Base-by-base conservation (phyloP, 768 basidiomycete species). In the Amanita phalloides region DNA sequence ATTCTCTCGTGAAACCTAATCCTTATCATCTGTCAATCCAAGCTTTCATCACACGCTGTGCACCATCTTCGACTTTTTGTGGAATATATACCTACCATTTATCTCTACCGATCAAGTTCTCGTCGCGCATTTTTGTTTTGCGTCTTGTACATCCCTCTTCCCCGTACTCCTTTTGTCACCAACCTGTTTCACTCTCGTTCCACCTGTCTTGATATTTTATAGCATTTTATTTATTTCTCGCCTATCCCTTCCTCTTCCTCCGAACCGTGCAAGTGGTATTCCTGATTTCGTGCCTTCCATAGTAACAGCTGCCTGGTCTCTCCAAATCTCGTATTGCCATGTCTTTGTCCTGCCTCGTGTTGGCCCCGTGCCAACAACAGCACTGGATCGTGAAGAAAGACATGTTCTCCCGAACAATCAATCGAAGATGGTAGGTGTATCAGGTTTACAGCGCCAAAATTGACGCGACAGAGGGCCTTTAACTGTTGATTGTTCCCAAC, bases 271-370 rank as follows among this genome's bases (percentile, higher is more conserved):
- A 33, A n/a, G n/a, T 8, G 17, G 8, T 30, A n/a, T 45, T 45
- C 43, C 26, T 44, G 25, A 9, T 28, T 44, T 25, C 26, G 43
- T 44, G 20, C 43, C 44, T 33, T 32, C 26, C 28, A 45, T 45
- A 33, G 28, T 30, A 45, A 45, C 38, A 28, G 23, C 43, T 26
- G 43, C 21, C 43, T 30, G n/a, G 44, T 30, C 44, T 45, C 23
- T 26, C 25, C 44, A n/a, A 42, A 30, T 45, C 44, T 30, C 44
- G 44, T 45, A 45, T 45, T 28, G 44, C 44, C 44, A 45, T 30
- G 14, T 45, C 44, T 28, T 45, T 42, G 21, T 28, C 44, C n/a
- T 33, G 33, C 33, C 33, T 33, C 13, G 33, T 30, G 25, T 45
- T 45, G 43, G 25, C 43, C 43, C 3, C 14, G 43, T 26, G 41